Conservation (phyloP, 2,329 filamentous ascomycete genomes). For the Cladosporium cucumerinum region DNA sequence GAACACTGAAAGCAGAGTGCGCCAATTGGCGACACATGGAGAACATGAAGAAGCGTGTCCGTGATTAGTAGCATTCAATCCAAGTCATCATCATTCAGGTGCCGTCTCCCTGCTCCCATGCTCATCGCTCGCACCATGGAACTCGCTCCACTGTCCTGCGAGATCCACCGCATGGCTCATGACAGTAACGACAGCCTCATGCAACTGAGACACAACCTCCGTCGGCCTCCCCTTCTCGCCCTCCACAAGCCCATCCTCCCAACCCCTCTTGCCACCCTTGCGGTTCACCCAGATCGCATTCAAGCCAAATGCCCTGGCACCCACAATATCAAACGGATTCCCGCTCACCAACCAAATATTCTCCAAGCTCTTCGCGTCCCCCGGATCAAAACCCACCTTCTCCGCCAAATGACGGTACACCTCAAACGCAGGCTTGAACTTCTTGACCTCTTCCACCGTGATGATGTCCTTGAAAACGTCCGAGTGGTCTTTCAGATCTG, state of each 20-base stretch:
- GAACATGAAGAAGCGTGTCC: neutral
- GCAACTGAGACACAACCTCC: slow-evolving; percentile 53
- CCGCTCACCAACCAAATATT: slow-evolving; percentile 67
- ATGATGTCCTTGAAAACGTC: slow-evolving; percentile 54
- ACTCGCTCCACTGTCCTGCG: slow-evolving; percentile 18
- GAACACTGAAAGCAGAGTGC: neutral
- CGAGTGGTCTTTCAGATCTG: slow-evolving; percentile 51
- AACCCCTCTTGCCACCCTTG: slow-evolving; percentile 50
- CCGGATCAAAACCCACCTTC: slow-evolving; percentile 45
- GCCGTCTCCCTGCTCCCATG: neutral
- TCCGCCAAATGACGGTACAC: slow-evolving; percentile 60
- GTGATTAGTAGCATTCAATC: neutral
- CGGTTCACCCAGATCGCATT: slow-evolving; percentile 67
- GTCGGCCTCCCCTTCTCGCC: slow-evolving; percentile 47
- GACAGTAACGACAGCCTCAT: slow-evolving; percentile 49
- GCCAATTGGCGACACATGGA: neutral
- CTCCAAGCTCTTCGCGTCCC: slow-evolving; percentile 41
- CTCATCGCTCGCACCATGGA: slow-evolving; percentile 17
- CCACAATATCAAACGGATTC: slow-evolving; percentile 71
- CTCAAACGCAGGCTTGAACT: slow-evolving; percentile 63
- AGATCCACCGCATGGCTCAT: slow-evolving; percentile 15
- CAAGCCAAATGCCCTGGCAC: slow-evolving; percentile 60
- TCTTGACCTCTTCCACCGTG: slow-evolving; percentile 57
- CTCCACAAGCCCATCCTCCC: slow-evolving; percentile 60
- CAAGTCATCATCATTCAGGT: neutral